Conservation (phyloP, 352 stramenopile species). For the Phytopythium boreale region DNA sequence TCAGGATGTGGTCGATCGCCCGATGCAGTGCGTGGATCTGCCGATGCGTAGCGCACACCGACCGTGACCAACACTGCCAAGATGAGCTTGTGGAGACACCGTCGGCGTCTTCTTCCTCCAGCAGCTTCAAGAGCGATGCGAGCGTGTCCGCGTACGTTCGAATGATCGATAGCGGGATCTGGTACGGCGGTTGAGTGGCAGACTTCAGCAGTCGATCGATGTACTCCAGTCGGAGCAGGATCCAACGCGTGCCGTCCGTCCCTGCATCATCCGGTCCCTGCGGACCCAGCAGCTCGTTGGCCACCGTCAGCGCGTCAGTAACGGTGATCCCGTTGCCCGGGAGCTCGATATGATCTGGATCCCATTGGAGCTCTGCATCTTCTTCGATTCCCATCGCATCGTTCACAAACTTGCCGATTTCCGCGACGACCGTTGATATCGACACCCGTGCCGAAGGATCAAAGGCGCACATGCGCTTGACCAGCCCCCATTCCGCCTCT, state of each 20-base stretch:
- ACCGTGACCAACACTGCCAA: not conserved
- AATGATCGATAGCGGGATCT: not conserved
- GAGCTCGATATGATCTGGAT: not conserved
- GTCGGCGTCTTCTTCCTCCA: not conserved
- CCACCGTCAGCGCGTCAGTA: not conserved
- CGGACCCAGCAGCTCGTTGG: not conserved
- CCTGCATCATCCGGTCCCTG: not conserved
- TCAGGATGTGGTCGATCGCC: not conserved
- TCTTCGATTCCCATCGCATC: not conserved
- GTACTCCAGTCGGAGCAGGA: not conserved
- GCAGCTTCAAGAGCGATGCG: not conserved
- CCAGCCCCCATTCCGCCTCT: not conserved
- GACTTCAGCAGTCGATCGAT: not conserved
- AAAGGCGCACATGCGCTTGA: constrained; percentile 3
- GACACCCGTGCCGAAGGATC: not conserved
- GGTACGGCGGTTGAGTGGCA: not conserved
- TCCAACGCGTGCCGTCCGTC: not conserved
- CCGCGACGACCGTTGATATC: constrained; percentile 1
- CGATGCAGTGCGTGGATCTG: not conserved
- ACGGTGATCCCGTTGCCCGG: not conserved
- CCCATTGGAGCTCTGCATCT: not conserved
- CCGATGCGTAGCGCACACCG: not conserved
- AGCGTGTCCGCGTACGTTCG: not conserved
- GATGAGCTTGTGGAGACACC: not conserved
- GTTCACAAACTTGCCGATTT: not conserved